These are phyloP conservation scores for Albatrellus ellisii DNA, from an alignment of 768 basidiomycete genomes.

Conservation along the genomic window DNA sequence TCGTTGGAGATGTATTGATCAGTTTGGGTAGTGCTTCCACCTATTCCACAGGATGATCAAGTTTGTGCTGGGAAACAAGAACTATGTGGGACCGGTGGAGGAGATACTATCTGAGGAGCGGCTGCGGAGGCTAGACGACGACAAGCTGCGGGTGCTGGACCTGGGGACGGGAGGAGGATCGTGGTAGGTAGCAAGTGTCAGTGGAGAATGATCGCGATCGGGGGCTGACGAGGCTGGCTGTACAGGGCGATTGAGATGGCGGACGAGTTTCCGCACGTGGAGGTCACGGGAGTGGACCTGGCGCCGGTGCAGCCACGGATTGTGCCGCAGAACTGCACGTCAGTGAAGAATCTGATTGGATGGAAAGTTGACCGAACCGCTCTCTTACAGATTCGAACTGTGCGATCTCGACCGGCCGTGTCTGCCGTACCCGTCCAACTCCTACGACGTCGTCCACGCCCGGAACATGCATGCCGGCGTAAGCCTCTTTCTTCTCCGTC, in stretches of 20 bases:
- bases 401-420: slow-evolving; percentile 50
- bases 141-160: slow-evolving; percentile 37
- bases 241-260: slow-evolving; percentile 61
- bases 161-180: slow-evolving; percentile 54
- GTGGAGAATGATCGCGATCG: background rate
- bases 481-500: slow-evolving; percentile 18
- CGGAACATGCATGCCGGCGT: slow-evolving; percentile 58
- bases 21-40: slow-evolving; percentile 38
- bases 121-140: slow-evolving; percentile 17
- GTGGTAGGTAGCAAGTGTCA: slow-evolving; percentile 29
- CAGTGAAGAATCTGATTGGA: slow-evolving; percentile 20
- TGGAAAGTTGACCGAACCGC: background rate
- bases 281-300: slow-evolving; percentile 59
- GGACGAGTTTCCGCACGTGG: slow-evolving; percentile 53
- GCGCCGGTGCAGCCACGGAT: slow-evolving; percentile 62
- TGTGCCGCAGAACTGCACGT: slow-evolving; percentile 66
- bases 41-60: slow-evolving; percentile 53
- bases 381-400: slow-evolving; percentile 43
- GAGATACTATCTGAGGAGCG: slow-evolving; percentile 32
- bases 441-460: slow-evolving; percentile 61
- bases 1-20: background rate
- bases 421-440: slow-evolving; percentile 47
- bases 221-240: background rate
- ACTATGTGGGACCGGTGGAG: slow-evolving; percentile 53
- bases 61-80: slow-evolving; percentile 49